phyloP scores from a whole-genome alignment of 2,329 filamentous ascomycete species.

The Alternaria sp. region DNA sequence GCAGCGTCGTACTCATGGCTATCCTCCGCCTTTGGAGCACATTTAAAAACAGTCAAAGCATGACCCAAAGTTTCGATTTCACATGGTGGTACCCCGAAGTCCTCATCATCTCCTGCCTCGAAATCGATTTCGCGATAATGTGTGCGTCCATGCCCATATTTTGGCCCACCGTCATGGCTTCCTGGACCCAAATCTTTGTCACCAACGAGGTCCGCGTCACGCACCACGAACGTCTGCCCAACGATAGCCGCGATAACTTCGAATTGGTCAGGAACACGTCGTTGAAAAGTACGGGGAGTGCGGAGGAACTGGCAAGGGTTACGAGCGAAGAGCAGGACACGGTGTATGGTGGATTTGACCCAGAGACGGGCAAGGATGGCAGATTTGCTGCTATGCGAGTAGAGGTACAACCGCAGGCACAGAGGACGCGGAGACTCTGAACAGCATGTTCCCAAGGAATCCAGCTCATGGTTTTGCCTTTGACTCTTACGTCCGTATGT shows the following conservation, averaged over 20 bases:
- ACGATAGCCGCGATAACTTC: conserved; percentile 15
- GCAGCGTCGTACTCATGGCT: conserved; percentile 38
- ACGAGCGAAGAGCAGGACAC: conserved; percentile 9
- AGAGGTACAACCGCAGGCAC: conserved; percentile 9
- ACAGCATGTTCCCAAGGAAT: not conserved
- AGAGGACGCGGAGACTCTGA: not conserved
- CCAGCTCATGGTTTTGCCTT: not conserved
- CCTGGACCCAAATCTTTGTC: conserved; percentile 42
- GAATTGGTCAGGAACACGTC: conserved; percentile 27
- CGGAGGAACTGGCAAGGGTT: conserved; percentile 26
- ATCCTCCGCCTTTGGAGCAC: conserved; percentile 38
- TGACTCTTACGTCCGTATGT: not conserved
- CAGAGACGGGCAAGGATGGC: conserved; percentile 6
- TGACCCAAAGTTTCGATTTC: conserved; percentile 32
- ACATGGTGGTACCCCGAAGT: conserved; percentile 41
- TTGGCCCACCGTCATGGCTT: conserved; percentile 41
- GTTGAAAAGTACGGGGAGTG: conserved; percentile 29
- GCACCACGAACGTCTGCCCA: conserved; percentile 26
- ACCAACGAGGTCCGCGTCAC: conserved; percentile 43
- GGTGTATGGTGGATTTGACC: conserved; percentile 20
- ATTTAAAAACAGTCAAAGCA: conserved; percentile 22
- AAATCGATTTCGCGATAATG: conserved; percentile 46
- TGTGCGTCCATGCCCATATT: conserved; percentile 48
- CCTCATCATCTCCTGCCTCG: conserved; percentile 41
- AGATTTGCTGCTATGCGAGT: conserved; percentile 7